Conservation (phyloP, 306 rosid species). For the Prunus mume region DNA sequence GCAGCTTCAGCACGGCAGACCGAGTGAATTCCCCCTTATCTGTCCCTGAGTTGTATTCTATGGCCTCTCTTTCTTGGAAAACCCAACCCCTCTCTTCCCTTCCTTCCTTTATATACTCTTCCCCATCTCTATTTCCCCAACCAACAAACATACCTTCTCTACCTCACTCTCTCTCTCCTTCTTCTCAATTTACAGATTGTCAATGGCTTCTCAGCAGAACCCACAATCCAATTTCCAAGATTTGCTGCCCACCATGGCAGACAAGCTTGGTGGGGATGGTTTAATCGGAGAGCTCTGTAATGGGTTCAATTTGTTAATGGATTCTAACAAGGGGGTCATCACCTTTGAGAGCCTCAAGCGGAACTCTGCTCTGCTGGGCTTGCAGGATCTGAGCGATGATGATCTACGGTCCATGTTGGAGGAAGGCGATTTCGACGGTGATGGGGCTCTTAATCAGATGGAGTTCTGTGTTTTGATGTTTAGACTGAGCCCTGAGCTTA, state of each 20-base stretch:
- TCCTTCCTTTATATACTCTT: slow-evolving; percentile 16
- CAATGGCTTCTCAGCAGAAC: slow-evolving; percentile 45
- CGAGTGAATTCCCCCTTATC: slow-evolving; percentile 7
- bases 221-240: slow-evolving; percentile 55
- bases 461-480: slow-evolving; percentile 92
- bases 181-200: too few relatives aligned
- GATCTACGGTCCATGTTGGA: slow-evolving; percentile 65
- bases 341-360: slow-evolving; percentile 76
- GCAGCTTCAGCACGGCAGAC: slow-evolving; percentile 17
- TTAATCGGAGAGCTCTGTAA: slow-evolving; percentile 70
- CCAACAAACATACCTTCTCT: background rate
- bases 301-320: slow-evolving; percentile 61
- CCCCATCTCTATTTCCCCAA: background rate
- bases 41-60: slow-evolving; percentile 60
- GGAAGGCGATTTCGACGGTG: slow-evolving; percentile 85
- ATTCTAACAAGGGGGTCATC: slow-evolving; percentile 55
- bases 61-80: slow-evolving; percentile 63
- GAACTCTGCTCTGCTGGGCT: slow-evolving; percentile 64
- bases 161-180: background rate
- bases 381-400: slow-evolving; percentile 56
- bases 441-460: slow-evolving; percentile 77
- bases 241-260: slow-evolving; percentile 66
- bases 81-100: slow-evolving; percentile 3
- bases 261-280: slow-evolving; percentile 81
- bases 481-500: slow-evolving; percentile 84